Conservation (phyloP, 768 basidiomycete species). For the Leccinum imitatum region DNA sequence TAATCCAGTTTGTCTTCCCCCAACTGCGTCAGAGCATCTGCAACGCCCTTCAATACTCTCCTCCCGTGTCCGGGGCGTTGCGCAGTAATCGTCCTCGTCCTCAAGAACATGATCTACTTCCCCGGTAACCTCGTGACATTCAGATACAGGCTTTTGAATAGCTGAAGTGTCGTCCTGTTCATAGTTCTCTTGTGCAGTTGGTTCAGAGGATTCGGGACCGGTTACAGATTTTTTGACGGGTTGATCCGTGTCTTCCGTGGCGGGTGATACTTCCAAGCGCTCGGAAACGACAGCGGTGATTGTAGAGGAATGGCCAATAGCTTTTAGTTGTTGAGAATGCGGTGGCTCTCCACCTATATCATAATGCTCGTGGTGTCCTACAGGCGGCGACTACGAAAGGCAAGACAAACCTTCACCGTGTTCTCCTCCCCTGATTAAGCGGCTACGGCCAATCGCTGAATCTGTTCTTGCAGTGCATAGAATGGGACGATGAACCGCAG, state of each 20-base stretch:
- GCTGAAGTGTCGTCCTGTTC: conserved; percentile 1
- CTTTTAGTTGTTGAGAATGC: conserved; percentile 9
- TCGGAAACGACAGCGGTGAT: not conserved
- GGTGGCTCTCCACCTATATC: conserved; percentile 9
- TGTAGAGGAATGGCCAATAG: not conserved
- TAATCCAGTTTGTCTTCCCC: too few species aligned
- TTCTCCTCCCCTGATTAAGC: conserved; percentile 17
- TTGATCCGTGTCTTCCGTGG: conserved; percentile 6
- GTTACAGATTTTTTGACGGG: conserved; percentile 1
- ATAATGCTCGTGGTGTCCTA: conserved; percentile 19
- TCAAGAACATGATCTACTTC: conserved; percentile 19
- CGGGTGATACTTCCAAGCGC: not conserved
- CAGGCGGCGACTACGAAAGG: not conserved
- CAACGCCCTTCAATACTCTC: too few species aligned
- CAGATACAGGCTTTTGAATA: conserved; percentile 12
- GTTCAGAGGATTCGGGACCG: conserved; percentile 4
- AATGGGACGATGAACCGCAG: conserved; percentile 71
- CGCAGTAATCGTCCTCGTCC: conserved; percentile 21
- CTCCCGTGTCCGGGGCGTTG: too few species aligned
- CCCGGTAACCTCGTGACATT: conserved; percentile 20
- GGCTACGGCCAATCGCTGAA: conserved; percentile 38
- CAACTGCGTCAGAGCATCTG: too few species aligned
- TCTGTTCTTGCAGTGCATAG: conserved; percentile 58
- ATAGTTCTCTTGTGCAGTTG: conserved; percentile 8
- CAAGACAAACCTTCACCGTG: conserved; percentile 21